A percentile compares a stretch with the other conserved stretches of the same genome.
Conservation (phyloP, 2,329 filamentous ascomycete genomes). For the Fusarium torulosum region DNA sequence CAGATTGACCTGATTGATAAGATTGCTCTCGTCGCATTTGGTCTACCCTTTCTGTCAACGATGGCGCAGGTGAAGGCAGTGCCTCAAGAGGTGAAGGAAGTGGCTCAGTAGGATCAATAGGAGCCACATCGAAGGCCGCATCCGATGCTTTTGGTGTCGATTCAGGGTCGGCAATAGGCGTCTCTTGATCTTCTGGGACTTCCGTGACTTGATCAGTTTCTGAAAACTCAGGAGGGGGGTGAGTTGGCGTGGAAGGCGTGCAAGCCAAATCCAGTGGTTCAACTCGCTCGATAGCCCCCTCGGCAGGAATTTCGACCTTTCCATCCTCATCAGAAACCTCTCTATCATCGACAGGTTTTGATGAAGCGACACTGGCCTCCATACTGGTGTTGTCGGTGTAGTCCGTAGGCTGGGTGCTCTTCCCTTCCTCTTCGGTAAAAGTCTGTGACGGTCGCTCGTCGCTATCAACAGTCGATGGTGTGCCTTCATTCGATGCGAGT, state of each 20-base stretch:
- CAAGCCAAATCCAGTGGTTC: conserved; percentile 64
- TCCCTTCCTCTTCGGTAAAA: conserved; percentile 62
- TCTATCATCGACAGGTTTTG: conserved; percentile 45
- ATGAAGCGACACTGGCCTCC: conserved; percentile 50
- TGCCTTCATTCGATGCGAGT: conserved; percentile 76
- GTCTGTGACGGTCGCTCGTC: conserved; percentile 62
- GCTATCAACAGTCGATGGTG: conserved; percentile 65
- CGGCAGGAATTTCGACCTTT: conserved; percentile 50
- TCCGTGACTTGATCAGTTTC: conserved; percentile 17
- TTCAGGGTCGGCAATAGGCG: conserved; percentile 33
- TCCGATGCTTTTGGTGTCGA: conserved; percentile 41
- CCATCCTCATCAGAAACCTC: conserved; percentile 46
- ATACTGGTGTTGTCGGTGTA: conserved; percentile 52
- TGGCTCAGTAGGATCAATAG: conserved; percentile 24
- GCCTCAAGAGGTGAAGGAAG: conserved; percentile 35
- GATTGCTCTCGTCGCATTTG: conserved; percentile 65
- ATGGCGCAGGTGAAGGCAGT: conserved; percentile 24
- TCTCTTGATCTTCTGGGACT: conserved; percentile 18
- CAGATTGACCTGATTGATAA: conserved; percentile 48
- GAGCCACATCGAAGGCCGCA: conserved; percentile 34
- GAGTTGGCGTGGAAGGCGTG: conserved; percentile 49
- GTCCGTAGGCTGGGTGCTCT: conserved; percentile 59
- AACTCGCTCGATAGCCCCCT: conserved; percentile 59
- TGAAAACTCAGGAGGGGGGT: conserved; percentile 23
- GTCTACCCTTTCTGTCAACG: conserved; percentile 62